Percentiles rank a stretch among this genome's conserved stretches.
These are phyloP conservation scores for Orobanche coerulescens DNA, from an alignment of 257 asterid genomes.

Conservation along the genomic window DNA sequence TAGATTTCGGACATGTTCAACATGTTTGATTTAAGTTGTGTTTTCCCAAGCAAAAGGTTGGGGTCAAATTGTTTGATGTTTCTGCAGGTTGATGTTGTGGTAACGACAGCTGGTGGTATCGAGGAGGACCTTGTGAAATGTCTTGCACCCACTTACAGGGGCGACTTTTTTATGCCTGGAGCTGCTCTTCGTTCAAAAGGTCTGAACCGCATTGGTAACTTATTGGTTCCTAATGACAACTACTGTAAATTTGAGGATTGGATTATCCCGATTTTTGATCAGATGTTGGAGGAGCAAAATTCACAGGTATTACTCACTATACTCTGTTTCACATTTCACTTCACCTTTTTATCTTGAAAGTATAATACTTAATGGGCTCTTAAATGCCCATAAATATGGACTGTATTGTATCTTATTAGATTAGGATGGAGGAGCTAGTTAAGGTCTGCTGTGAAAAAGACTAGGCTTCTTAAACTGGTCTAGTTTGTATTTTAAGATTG, in stretches of 20 bases:
- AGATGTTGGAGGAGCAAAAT: conserved; percentile 77
- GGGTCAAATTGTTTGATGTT: neutral
- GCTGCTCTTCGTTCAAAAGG: conserved; percentile 77
- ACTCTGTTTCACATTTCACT: neutral
- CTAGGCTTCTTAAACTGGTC: neutral
- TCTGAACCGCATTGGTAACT: conserved; percentile 83
- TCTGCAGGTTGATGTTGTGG: conserved; percentile 82
- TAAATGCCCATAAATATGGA: conserved; percentile 11
- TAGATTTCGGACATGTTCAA: neutral
- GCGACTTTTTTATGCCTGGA: conserved; percentile 78
- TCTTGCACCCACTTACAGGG: conserved; percentile 85
- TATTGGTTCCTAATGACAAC: conserved; percentile 90
- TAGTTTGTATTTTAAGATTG: neutral
- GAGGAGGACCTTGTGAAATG: conserved; percentile 98
- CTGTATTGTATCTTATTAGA: neutral
- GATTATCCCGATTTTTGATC: conserved; percentile 83
- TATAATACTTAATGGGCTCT: neutral
- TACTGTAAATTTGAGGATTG: conserved; percentile 96
- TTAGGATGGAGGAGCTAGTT: neutral
- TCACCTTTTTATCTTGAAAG: neutral
- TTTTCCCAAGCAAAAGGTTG: neutral
- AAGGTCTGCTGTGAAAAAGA: neutral
- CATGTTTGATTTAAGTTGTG: neutral
- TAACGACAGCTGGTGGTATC: conserved; percentile 97
- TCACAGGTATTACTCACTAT: conserved; percentile 35